Evolutionary conservation across 202 grass and related monocot species (phyloP).

Genomic region (Carex sylvatica): DNA sequence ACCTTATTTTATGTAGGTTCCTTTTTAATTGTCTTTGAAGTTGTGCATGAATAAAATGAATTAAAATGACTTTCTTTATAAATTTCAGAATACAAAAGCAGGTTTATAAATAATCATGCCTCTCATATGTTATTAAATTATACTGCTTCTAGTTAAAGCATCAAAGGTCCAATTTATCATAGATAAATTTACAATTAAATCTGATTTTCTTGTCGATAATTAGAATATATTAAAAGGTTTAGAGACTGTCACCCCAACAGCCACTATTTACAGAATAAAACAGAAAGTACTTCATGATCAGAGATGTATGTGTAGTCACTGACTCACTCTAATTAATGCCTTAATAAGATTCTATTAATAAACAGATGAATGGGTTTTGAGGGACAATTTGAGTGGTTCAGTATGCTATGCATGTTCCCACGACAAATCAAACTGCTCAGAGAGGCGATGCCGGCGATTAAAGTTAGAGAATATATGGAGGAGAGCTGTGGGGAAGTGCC

Average conservation of each 20-base stretch:
- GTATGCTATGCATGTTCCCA: constrained; percentile 75
- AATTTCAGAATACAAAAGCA: background rate
- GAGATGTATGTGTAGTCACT: background rate
- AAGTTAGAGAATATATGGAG: constrained; percentile 93
- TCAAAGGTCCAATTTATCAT: background rate
- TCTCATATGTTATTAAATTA: background rate
- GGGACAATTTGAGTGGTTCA: constrained; percentile 61
- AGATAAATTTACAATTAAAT: background rate
- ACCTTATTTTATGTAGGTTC: background rate
- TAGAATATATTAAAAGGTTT: background rate
- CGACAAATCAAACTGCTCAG: constrained; percentile 79
- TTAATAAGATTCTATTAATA: background rate
- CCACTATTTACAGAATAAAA: background rate
- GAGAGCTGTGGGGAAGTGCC: constrained; percentile 72
- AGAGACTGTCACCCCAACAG: background rate
- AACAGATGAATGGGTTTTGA: constrained; percentile 77
- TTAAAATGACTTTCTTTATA: background rate
- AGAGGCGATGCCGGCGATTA: constrained; percentile 65
- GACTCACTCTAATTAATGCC: background rate
- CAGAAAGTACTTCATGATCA: background rate
- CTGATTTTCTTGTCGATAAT: background rate
- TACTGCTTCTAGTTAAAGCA: background rate
- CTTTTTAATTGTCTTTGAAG: background rate
- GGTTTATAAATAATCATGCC: background rate
- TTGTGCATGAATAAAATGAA: background rate